Percentiles rank a stretch among this genome's conserved stretches.
These are phyloP conservation scores for Spathaspora sp. DNA, from an alignment of 1,139 yeast species.

Conservation along the genomic window DNA sequence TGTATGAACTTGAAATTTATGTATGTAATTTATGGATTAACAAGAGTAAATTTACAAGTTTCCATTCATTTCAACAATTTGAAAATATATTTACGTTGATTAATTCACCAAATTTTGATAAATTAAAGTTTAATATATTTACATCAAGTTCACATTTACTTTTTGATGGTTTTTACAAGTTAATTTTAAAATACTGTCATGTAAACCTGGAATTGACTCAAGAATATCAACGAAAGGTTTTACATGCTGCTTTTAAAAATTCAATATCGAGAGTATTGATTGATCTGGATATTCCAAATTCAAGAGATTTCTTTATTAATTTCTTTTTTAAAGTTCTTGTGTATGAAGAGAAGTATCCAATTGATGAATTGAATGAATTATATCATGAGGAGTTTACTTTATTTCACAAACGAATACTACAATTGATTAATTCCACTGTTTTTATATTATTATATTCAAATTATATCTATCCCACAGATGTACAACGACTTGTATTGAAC, in stretches of 20 bases:
- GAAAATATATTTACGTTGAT: constrained; percentile 21
- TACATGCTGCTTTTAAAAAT: constrained; percentile 8
- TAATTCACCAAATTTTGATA: constrained; percentile 12
- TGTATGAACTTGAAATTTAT: constrained; percentile 1
- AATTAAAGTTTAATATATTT: constrained; percentile 15
- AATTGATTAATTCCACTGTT: constrained; percentile 10
- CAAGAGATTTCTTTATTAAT: constrained; percentile 8
- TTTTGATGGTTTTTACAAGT: constrained; percentile 26
- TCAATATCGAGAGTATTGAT: constrained; percentile 5
- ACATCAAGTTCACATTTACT: constrained; percentile 26
- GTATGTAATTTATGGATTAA: constrained; percentile 20
- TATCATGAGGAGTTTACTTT: constrained; percentile 8
- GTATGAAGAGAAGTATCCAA: background rate
- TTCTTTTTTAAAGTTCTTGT: constrained; percentile 7
- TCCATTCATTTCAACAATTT: constrained; percentile 18
- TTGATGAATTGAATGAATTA: constrained; percentile 14
- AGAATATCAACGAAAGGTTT: background rate
- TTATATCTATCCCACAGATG: constrained; percentile 1
- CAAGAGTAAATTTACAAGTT: constrained; percentile 16
- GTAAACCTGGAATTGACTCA: background rate
- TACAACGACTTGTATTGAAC: background rate
- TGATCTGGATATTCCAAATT: background rate
- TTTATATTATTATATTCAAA: constrained; percentile 9
- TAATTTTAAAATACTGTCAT: constrained; percentile 1
- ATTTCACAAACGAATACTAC: constrained; percentile 3